Evolutionary conservation across 2,329 filamentous ascomycete species (phyloP).

Genomic region (Podosphaera aphanis): DNA sequence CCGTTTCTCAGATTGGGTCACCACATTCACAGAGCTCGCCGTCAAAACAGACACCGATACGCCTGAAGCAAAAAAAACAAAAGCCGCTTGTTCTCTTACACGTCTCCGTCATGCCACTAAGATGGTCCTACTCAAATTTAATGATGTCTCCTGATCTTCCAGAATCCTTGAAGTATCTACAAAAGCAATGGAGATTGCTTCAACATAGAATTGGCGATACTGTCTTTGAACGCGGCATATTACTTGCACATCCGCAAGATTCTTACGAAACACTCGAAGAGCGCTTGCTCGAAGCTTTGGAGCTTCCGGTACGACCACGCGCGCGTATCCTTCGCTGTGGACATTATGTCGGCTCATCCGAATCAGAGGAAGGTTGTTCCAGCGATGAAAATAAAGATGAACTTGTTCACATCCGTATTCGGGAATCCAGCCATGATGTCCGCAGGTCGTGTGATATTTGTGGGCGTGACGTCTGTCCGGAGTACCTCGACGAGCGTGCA

Average conservation of each 20-base stretch:
- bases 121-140: slow-evolving; percentile 37
- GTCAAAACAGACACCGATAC: slow-evolving; percentile 24
- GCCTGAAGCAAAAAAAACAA: slow-evolving; percentile 32
- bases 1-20: slow-evolving; percentile 33
- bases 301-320: slow-evolving; percentile 38
- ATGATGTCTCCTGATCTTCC: slow-evolving; percentile 24
- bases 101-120: slow-evolving; percentile 49
- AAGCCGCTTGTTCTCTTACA: slow-evolving; percentile 56
- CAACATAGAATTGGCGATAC: slow-evolving; percentile 50
- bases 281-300: slow-evolving; percentile 48
- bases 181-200: slow-evolving; percentile 40
- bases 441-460: slow-evolving; percentile 16
- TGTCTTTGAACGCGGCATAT: slow-evolving; percentile 46
- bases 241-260: slow-evolving; percentile 55
- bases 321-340: slow-evolving; percentile 53
- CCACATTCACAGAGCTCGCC: slow-evolving; percentile 18
- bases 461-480: slow-evolving; percentile 12
- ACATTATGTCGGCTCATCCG: slow-evolving; percentile 40
- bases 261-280: slow-evolving; percentile 66
- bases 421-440: slow-evolving; percentile 3
- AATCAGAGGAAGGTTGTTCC: slow-evolving; percentile 9
- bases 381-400: slow-evolving; percentile 12
- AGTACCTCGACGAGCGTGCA: slow-evolving; percentile 8
- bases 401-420: slow-evolving; percentile 3
- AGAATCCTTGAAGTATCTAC: slow-evolving; percentile 25